Percentiles rank a stretch among this genome's conserved stretches.
Evolutionary conservation across 805 yeast species (phyloP).

Genomic region (Candida easanensis): DNA sequence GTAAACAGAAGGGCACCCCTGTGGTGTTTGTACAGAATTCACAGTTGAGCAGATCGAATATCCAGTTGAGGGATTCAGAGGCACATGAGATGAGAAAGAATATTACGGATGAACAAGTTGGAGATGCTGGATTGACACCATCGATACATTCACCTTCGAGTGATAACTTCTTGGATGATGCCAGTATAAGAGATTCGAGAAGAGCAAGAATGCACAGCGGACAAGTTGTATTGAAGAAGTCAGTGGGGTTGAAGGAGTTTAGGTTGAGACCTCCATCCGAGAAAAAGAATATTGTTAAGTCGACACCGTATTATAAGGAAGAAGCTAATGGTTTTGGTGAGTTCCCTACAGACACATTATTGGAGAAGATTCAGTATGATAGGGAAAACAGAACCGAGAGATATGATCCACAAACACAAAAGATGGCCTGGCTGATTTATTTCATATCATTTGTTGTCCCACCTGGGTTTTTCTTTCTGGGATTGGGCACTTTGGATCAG

Average conservation of each 20-base stretch:
- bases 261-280: slow-evolving; percentile 9
- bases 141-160: slow-evolving; percentile 17
- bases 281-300: not conserved
- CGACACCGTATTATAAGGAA: slow-evolving; percentile 1
- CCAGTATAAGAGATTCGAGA: slow-evolving; percentile 4
- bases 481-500: slow-evolving; percentile 25
- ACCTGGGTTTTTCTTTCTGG: slow-evolving; percentile 29
- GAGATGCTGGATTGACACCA: slow-evolving; percentile 11
- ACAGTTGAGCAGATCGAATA: slow-evolving; percentile 1
- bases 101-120: not conserved
- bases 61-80: slow-evolving; percentile 1
- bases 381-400: slow-evolving; percentile 10
- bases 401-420: slow-evolving; percentile 6
- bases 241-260: slow-evolving; percentile 11
- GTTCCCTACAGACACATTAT: slow-evolving; percentile 7
- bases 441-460: slow-evolving; percentile 24
- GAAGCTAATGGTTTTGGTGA: slow-evolving; percentile 3
- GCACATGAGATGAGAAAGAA: not conserved
- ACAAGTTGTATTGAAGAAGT: slow-evolving; percentile 6
- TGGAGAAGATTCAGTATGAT: slow-evolving; percentile 21
- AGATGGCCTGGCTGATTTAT: slow-evolving; percentile 7
- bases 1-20: slow-evolving; percentile 24
- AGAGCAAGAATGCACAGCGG: slow-evolving; percentile 10
- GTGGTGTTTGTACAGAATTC: slow-evolving; percentile 11
- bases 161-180: slow-evolving; percentile 11